phyloP scores from a whole-genome alignment of 2,329 filamentous ascomycete species.

The Apiospora aurea region DNA sequence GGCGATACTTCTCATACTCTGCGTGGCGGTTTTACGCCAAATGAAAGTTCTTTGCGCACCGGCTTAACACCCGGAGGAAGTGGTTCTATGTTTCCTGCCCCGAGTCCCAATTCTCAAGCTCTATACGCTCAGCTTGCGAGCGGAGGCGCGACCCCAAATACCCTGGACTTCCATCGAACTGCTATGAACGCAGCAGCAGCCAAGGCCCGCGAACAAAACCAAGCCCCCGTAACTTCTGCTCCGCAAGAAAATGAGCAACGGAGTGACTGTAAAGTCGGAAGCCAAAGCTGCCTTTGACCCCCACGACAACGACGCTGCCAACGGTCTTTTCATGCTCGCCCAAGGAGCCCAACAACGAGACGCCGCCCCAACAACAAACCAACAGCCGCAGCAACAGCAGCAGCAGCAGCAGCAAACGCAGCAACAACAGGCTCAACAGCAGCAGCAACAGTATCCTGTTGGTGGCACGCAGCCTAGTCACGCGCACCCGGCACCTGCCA shows the following conservation, averaged over 20 bases:
- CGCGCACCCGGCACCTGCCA: constrained; percentile 52
- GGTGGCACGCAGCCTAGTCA: constrained; percentile 54
- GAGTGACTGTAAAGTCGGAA: constrained; percentile 53
- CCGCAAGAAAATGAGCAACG: constrained; percentile 61
- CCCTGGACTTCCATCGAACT: constrained; percentile 93
- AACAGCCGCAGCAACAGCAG: constrained; percentile 29
- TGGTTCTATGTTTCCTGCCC: constrained; percentile 95
- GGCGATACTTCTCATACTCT: constrained; percentile 75
- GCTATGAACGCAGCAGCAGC: constrained; percentile 81
- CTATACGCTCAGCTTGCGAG: constrained; percentile 81
- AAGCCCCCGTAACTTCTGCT: constrained; percentile 47
- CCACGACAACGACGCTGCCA: constrained; percentile 94
- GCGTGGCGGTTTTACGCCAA: constrained; percentile 88
- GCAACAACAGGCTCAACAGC: not conserved
- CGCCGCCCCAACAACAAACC: constrained; percentile 59
- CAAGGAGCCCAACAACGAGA: constrained; percentile 65
- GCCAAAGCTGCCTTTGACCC: constrained; percentile 72
- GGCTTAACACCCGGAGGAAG: constrained; percentile 93
- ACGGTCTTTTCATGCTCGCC: constrained; percentile 90
- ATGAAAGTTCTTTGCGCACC: constrained; percentile 92
- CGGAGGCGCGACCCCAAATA: constrained; percentile 86
- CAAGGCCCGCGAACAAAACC: constrained; percentile 55
- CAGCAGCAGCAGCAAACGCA: not conserved
- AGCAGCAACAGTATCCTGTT: constrained; percentile 53
- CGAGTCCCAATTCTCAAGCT: constrained; percentile 85